Conservation (phyloP, 73 alveolate genomes). For the Paramecium octaurelia region DNA sequence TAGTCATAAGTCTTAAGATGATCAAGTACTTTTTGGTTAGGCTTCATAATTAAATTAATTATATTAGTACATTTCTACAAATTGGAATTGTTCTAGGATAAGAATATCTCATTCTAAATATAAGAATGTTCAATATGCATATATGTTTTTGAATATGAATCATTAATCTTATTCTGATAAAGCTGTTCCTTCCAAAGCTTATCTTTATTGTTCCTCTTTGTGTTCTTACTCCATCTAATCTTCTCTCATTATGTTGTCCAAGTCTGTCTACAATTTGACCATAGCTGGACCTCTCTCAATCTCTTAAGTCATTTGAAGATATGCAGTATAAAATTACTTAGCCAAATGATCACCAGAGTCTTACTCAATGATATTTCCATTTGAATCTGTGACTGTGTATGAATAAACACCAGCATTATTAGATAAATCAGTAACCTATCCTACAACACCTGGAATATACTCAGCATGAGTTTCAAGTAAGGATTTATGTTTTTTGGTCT, state of each 20-base stretch:
- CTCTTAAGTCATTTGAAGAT: not conserved
- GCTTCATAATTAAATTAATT: not conserved
- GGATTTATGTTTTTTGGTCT: not conserved
- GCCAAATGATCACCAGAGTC: constrained; percentile 25
- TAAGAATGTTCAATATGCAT: not conserved
- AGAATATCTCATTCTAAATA: not conserved
- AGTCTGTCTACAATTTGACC: not conserved
- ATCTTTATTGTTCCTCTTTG: not conserved
- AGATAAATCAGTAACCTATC: not conserved
- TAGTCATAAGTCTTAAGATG: not conserved
- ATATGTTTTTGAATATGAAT: not conserved
- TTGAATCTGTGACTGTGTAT: not conserved
- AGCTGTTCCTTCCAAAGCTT: constrained; percentile 12
- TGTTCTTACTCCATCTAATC: not conserved
- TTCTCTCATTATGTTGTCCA: constrained; percentile 21
- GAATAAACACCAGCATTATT: constrained; percentile 4
- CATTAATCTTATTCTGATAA: not conserved
- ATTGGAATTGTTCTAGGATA: not conserved
- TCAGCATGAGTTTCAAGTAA: not conserved
- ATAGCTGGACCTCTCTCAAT: constrained; percentile 22
- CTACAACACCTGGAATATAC: not conserved
- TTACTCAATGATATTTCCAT: not conserved
- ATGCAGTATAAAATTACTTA: not conserved
- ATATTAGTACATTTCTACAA: not conserved
- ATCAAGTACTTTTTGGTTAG: not conserved